Percentiles rank a stretch among this genome's conserved stretches.
phyloP scores from a whole-genome alignment of 805 yeast species.

The Yarrowia keelungensis region DNA sequence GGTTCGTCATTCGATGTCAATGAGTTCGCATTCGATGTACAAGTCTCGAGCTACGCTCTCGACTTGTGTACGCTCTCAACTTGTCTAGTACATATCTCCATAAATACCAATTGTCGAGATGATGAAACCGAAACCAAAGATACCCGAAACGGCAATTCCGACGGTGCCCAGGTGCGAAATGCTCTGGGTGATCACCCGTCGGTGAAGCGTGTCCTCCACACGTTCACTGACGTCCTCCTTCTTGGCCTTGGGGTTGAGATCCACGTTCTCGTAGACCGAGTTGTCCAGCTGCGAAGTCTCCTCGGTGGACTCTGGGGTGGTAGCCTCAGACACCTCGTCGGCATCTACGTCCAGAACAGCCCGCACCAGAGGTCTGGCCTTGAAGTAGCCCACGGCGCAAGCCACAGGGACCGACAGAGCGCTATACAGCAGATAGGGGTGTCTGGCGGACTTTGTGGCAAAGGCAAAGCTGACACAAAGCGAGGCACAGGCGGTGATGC shows the following conservation, averaged over 20 bases:
- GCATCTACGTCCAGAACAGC: slow-evolving; percentile 23
- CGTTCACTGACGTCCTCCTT: slow-evolving; percentile 29
- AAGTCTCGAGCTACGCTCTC: neutral
- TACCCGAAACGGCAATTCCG: slow-evolving; percentile 36
- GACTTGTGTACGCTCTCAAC: neutral
- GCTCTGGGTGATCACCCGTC: slow-evolving; percentile 32
- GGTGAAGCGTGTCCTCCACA: slow-evolving; percentile 34
- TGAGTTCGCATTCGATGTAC: too few species aligned
- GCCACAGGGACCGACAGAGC: slow-evolving; percentile 48
- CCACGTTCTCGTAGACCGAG: slow-evolving; percentile 35
- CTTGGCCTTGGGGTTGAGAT: slow-evolving; percentile 20
- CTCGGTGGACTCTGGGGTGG: slow-evolving; percentile 1
- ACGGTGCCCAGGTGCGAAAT: slow-evolving; percentile 28
- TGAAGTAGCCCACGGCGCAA: slow-evolving; percentile 31
- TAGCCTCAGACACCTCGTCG: slow-evolving; percentile 2
- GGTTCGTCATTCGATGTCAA: too few species aligned
- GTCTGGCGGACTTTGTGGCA: slow-evolving; percentile 46
- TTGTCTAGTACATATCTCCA: slow-evolving; percentile 43
- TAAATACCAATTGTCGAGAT: slow-evolving; percentile 45
- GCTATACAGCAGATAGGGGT: slow-evolving; percentile 50
- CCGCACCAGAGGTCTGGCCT: slow-evolving; percentile 28
- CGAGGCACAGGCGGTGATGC: slow-evolving; percentile 44
- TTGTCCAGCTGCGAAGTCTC: slow-evolving; percentile 36
- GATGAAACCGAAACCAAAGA: slow-evolving; percentile 43
- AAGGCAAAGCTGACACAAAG: slow-evolving; percentile 45